Conservation (phyloP, 495 filamentous ascomycete species). For the Opeltia flavorubescens region DNA sequence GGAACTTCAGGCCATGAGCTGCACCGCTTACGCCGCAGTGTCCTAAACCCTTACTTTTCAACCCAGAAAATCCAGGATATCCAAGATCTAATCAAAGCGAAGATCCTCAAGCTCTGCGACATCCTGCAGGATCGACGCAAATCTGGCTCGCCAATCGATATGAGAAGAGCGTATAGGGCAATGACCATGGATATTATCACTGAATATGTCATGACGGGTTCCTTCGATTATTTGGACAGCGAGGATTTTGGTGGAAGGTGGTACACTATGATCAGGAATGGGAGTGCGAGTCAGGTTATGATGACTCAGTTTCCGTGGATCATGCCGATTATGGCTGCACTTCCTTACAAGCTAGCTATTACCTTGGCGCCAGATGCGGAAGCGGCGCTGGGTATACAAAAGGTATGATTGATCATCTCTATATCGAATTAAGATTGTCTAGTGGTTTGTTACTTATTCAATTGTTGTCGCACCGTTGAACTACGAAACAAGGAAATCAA, state of each 20-base stretch:
- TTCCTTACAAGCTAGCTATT: constrained; percentile 2
- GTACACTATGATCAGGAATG: background rate
- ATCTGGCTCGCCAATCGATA: too few species aligned
- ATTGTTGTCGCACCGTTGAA: background rate
- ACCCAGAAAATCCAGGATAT: too few species aligned
- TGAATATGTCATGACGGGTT: constrained; percentile 28
- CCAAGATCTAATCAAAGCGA: too few species aligned
- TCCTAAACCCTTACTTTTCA: constrained; percentile 38
- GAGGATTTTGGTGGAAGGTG: constrained; percentile 5
- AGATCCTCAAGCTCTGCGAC: too few species aligned
- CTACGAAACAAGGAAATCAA: constrained; percentile 17
- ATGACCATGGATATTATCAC: constrained; percentile 31
- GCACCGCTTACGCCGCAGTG: constrained; percentile 17
- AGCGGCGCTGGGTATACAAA: constrained; percentile 8
- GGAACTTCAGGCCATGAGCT: constrained; percentile 17
- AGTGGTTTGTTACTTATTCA: background rate
- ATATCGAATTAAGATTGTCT: background rate
- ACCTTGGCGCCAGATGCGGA: background rate
- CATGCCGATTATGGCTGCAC: background rate
- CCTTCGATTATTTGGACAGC: constrained; percentile 18
- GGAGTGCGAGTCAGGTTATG: background rate
- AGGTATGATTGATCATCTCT: background rate
- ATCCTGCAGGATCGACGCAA: too few species aligned
- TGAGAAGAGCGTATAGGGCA: too few species aligned
- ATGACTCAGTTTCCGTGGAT: background rate